phyloP scores from a whole-genome alignment of 371 early-diverging fungal species.

The Chytridiales sp. region DNA sequence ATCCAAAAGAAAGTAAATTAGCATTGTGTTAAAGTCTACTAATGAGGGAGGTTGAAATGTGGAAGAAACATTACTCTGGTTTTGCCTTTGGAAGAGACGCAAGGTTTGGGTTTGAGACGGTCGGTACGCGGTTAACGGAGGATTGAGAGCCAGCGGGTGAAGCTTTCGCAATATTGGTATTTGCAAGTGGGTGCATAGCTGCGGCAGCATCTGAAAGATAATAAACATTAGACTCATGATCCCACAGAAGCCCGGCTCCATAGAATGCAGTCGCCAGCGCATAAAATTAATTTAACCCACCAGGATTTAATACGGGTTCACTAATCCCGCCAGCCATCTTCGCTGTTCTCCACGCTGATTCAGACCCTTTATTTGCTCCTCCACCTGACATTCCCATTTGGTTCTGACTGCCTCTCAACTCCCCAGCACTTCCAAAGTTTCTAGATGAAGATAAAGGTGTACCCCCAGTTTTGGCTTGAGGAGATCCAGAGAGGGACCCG shows the following conservation, averaged over 20 bases:
- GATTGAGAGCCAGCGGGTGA: conserved; percentile 6
- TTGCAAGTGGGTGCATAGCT: conserved; percentile 8
- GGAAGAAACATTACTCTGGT: conserved; percentile 18
- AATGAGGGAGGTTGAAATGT: background rate
- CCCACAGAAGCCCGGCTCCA: too few species aligned
- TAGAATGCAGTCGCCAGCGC: background rate
- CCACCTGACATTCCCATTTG: too few species aligned
- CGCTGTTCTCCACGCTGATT: conserved; percentile 24
- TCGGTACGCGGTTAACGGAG: conserved; percentile 3
- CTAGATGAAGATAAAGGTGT: too few species aligned
- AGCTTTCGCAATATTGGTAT: too few species aligned
- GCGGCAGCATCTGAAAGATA: conserved; percentile 8
- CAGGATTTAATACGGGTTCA: conserved; percentile 50
- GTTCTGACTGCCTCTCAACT: too few species aligned
- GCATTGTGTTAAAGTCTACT: background rate
- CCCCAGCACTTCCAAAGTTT: too few species aligned
- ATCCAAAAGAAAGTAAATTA: conserved; percentile 5
- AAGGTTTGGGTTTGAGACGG: conserved; percentile 18
- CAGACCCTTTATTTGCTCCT: too few species aligned
- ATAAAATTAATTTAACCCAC: conserved; percentile 16
- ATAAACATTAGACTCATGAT: too few species aligned
- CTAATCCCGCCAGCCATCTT: conserved; percentile 51
- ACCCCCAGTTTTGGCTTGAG: too few species aligned
- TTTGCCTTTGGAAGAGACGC: conserved; percentile 28
- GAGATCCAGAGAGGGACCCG: too few species aligned